phyloP scores from a whole-genome alignment of 1,284 basidiomycete species.

The Sanghuangporus sanghuang region DNA sequence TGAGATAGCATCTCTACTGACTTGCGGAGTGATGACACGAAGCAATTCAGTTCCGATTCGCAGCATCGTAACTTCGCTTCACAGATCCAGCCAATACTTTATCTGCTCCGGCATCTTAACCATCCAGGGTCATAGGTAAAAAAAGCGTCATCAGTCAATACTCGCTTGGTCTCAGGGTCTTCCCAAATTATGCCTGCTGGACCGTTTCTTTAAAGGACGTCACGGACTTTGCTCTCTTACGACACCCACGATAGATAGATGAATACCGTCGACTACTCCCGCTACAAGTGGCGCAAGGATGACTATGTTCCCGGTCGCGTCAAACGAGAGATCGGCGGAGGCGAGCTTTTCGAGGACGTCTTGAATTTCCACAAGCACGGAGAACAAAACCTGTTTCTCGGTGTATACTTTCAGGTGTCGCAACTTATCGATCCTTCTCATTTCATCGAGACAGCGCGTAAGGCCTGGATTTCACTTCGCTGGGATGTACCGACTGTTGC shows the following conservation, averaged over 20 bases:
- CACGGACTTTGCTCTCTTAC: not conserved
- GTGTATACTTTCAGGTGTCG: slow-evolving; percentile 1
- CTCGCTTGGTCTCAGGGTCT: too few relatives aligned
- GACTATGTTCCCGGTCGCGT: not conserved
- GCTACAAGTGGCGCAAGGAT: slow-evolving; percentile 6
- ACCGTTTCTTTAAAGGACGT: too few relatives aligned
- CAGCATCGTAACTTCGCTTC: too few relatives aligned
- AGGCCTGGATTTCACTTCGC: slow-evolving; percentile 18
- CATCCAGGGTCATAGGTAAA: too few relatives aligned
- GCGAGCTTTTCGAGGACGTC: slow-evolving; percentile 6
- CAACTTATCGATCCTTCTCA: not conserved
- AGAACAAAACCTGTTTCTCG: slow-evolving; percentile 3
- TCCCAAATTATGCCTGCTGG: too few relatives aligned
- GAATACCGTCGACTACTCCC: not conserved
- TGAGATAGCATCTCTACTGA: too few relatives aligned
- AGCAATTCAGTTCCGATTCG: too few relatives aligned
- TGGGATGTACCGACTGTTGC: slow-evolving; percentile 18
- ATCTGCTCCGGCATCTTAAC: too few relatives aligned
- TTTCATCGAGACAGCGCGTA: slow-evolving; percentile 3
- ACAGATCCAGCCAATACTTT: too few relatives aligned
- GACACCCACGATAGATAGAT: not conserved
- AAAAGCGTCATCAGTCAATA: too few relatives aligned
- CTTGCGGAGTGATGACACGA: too few relatives aligned
- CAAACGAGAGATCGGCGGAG: slow-evolving; percentile 7
- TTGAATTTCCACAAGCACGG: slow-evolving; percentile 9